phyloP scores from a whole-genome alignment of 768 basidiomycete species.

The Leccinum truebloodii region DNA sequence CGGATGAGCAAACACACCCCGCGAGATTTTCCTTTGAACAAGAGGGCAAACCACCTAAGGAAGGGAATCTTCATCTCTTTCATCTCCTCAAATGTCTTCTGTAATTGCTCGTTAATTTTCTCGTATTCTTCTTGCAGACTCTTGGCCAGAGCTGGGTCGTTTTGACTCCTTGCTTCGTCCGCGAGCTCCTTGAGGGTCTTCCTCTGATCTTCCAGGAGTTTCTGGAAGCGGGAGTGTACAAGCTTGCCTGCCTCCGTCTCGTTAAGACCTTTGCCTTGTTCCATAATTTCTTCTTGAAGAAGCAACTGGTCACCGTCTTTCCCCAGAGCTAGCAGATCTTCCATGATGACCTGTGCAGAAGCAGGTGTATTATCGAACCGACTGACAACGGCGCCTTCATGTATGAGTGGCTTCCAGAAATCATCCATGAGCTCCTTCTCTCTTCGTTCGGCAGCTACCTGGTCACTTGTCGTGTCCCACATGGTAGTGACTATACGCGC shows the following conservation, averaged over 20 bases:
- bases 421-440: constrained; percentile 27
- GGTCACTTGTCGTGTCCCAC: too few relatives aligned
- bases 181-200: constrained; percentile 16
- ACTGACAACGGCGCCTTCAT: not conserved
- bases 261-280: constrained; percentile 14
- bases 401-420: constrained; percentile 25
- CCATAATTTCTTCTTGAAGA: constrained; percentile 23
- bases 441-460: not conserved
- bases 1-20: constrained; percentile 2
- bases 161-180: constrained; percentile 16
- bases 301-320: not conserved
- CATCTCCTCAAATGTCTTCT: constrained; percentile 26
- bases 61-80: constrained; percentile 19
- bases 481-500: too few relatives aligned
- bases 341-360: constrained; percentile 4
- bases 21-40: constrained; percentile 11
- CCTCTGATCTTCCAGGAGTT: constrained; percentile 20
- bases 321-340: not conserved
- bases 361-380: not conserved
- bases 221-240: constrained; percentile 18
- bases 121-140: constrained; percentile 17
- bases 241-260: constrained; percentile 26
- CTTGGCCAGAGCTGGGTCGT: constrained; percentile 12
- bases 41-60: constrained; percentile 9
- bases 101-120: constrained; percentile 6